A percentile compares a stretch with the other conserved stretches of the same genome.
These are phyloP conservation scores for Brasilioporus rufonigricans DNA, from an alignment of 768 basidiomycete species.

Conservation along the genomic window DNA sequence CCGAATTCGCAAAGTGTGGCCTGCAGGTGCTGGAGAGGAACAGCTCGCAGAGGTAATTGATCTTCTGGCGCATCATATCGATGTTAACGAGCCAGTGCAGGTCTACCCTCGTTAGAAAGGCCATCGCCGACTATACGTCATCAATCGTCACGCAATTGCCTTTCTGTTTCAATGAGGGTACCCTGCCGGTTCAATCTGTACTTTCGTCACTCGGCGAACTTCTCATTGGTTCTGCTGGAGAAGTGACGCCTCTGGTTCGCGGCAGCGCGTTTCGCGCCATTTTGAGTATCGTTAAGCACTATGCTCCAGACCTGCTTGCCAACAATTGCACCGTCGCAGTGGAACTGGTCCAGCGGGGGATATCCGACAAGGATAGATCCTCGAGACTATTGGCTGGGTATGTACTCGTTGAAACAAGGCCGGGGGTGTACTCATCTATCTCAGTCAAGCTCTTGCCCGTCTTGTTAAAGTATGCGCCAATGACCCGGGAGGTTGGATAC, in stretches of 20 bases:
- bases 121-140: conserved; percentile 23
- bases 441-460: conserved; percentile 44
- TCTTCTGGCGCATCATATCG: neutral
- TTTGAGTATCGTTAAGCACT: conserved; percentile 41
- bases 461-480: conserved; percentile 44
- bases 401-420: conserved; percentile 15
- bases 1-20: conserved; percentile 41
- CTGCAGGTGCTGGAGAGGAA: conserved; percentile 44
- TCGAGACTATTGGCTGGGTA: conserved; percentile 72
- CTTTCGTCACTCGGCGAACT: conserved; percentile 34
- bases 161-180: conserved; percentile 2
- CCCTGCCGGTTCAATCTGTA: conserved; percentile 30
- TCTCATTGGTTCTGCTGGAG: conserved; percentile 45
- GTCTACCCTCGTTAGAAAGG: conserved; percentile 14
- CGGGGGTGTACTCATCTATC: conserved; percentile 10
- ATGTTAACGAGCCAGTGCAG: conserved; percentile 13
- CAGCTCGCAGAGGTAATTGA: conserved; percentile 40
- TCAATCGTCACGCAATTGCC: conserved; percentile 14
- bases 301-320: conserved; percentile 29
- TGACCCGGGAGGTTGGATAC: conserved; percentile 31
- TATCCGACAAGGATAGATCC: conserved; percentile 53
- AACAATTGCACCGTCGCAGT: conserved; percentile 32
- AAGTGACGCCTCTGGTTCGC: conserved; percentile 48
- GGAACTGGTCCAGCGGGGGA: conserved; percentile 45
- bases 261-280: conserved; percentile 43